Conservation (phyloP, 1,284 basidiomycete species). For the Boletellus dicymbophilus region DNA sequence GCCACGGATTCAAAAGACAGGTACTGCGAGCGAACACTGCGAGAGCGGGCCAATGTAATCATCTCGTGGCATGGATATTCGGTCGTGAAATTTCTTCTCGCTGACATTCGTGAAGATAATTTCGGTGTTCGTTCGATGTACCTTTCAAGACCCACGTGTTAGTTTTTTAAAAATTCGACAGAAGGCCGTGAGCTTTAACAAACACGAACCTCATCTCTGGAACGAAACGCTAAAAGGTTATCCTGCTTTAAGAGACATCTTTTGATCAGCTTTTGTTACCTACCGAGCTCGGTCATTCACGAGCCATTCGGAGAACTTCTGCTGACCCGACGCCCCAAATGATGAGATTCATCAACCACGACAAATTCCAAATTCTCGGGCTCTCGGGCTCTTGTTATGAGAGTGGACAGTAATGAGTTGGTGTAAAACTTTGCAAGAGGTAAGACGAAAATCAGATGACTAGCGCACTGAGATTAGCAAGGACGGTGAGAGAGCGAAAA, state of each 20-base stretch:
- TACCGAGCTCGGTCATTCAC: conserved; percentile 11
- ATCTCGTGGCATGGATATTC: conserved; percentile 1
- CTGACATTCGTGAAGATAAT: conserved; percentile 21
- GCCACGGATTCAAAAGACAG: background rate
- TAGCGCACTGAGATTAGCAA: conserved; percentile 6
- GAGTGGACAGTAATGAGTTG: conserved; percentile 35
- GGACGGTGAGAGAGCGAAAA: background rate
- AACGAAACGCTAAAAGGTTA: conserved; percentile 9
- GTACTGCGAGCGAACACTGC: background rate
- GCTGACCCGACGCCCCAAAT: conserved; percentile 23
- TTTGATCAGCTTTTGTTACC: no score
- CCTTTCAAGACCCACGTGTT: conserved; percentile 4
- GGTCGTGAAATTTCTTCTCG: conserved; percentile 18
- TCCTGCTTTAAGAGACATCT: conserved; percentile 16
- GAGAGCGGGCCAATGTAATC: background rate
- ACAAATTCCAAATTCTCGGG: conserved; percentile 18
- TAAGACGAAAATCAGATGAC: conserved; percentile 35
- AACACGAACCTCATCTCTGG: conserved; percentile 12
- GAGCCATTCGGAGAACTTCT: background rate
- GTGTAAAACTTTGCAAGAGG: conserved; percentile 38
- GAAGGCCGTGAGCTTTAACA: background rate
- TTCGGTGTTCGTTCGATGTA: conserved; percentile 16
- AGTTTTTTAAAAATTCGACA: background rate
- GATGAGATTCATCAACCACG: conserved; percentile 22
- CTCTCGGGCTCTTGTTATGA: conserved; percentile 32